Base-by-base conservation (phyloP, 768 basidiomycete species). In the Boletellus sp. region DNA sequence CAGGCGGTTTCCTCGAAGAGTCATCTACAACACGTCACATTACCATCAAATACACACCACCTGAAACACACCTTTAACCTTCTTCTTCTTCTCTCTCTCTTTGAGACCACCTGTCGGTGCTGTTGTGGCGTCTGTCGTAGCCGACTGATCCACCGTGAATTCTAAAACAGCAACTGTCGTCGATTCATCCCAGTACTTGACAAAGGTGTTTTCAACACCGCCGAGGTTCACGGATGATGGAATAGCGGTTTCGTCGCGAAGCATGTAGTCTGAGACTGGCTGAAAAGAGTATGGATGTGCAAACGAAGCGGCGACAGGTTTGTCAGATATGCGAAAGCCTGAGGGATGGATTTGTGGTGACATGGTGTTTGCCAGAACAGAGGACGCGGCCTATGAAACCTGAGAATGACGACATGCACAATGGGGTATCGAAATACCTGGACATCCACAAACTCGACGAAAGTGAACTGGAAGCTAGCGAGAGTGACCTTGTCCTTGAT, bases 321-420 rank as follows among this genome's bases (percentile, higher is more conserved):
- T 79, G 61, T 90, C 86, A 3, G 89, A 89, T 41, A 98, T 95
- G 8, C 90, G 79, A 70, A 97, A 97, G 6, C 95, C 95, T n/a
- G 83, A 81, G 0, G 95, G 94, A 66, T 96, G 92, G 12, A 89
- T 74, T 54, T 85, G 79, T 3, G 90, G 78, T 35, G 90, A 91
- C 84, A 96, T 89, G 7, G 83, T 87, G n/a, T 85, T 83, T 5
- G 84, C 90, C 12, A 98, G 75, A 9, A 94, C 83, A 0, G 81
- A 74, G 5, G 89, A 79, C 1, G 95, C 93, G 17, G 90, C 85
- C 91, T 97, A 34, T 34, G 26, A 45, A 48, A 23, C 8, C 45
- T 53, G 51, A 62, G 53, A 55, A 17, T 55, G 31, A 45, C 15
- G 23, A 22, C 6, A 34, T 42, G 22, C 35, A 16, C 26, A 20